A percentile compares a stretch with the other conserved stretches of the same genome.
Evolutionary conservation across 2,329 filamentous ascomycete species (phyloP).

Genomic region (Colletotrichum limetticola): DNA sequence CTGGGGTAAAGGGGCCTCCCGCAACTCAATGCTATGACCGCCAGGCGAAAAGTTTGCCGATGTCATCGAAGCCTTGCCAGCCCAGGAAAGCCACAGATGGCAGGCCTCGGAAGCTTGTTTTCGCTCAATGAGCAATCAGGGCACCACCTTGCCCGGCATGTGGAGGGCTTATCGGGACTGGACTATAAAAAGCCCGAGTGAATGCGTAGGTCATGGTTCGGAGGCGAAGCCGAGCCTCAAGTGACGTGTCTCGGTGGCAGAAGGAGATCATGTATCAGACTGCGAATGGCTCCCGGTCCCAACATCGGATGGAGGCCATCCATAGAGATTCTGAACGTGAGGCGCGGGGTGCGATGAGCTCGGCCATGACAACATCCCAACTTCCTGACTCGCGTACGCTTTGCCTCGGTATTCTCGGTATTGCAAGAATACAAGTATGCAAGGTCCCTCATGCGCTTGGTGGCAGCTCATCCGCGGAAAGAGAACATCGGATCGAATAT

Average conservation of each 20-base stretch:
- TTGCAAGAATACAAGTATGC: not conserved
- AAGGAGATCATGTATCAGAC: constrained; percentile 7
- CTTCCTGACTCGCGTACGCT: not conserved
- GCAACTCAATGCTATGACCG: constrained; percentile 28
- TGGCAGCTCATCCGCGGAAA: not conserved
- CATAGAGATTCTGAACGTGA: not conserved
- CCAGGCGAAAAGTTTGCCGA: constrained; percentile 12
- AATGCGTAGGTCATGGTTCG: not conserved
- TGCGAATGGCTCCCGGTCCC: constrained; percentile 2
- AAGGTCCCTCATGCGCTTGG: not conserved
- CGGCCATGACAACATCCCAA: not conserved
- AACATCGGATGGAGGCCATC: constrained; percentile 14
- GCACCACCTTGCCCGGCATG: constrained; percentile 17
- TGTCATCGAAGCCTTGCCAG: not conserved
- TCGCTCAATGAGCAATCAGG: not conserved
- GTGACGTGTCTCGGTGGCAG: constrained; percentile 18
- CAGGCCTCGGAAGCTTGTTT: not conserved
- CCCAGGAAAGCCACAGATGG: not conserved
- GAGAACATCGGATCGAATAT: not conserved
- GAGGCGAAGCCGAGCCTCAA: constrained; percentile 22
- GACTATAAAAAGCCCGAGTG: not conserved
- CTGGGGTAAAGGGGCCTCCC: constrained; percentile 28
- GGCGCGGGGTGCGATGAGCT: not conserved
- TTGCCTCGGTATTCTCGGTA: not conserved
- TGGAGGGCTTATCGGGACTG: not conserved